Conservation (phyloP, 345 rosid genomes). For the Citrus australasica region DNA sequence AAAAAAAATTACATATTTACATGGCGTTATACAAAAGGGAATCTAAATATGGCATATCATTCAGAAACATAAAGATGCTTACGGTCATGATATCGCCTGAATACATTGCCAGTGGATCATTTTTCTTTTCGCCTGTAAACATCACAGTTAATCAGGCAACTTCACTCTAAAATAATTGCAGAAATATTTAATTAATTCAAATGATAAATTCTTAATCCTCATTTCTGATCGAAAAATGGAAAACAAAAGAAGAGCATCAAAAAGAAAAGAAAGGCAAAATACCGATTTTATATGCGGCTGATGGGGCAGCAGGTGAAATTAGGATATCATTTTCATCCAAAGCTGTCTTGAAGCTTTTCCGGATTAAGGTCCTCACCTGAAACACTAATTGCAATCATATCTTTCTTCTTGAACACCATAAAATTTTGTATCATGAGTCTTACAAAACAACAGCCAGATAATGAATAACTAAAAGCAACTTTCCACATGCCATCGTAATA, state of each 20-base stretch:
- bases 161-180: not conserved
- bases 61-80: conserved; percentile 15
- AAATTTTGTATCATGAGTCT: not conserved
- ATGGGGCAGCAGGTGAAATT: conserved; percentile 91
- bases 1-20: not conserved
- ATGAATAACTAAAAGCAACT: not conserved
- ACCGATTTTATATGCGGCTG: conserved; percentile 90
- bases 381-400: conserved; percentile 24
- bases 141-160: conserved; percentile 2
- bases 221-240: not conserved
- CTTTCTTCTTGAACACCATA: conserved; percentile 21
- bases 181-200: not conserved
- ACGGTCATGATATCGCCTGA: conserved; percentile 97
- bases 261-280: conserved; percentile 10
- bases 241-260: not conserved
- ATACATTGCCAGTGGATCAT: conserved; percentile 93
- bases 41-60: not conserved
- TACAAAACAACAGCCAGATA: not conserved
- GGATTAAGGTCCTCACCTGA: conserved; percentile 79
- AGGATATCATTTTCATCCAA: conserved; percentile 73
- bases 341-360: conserved; percentile 64
- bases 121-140: conserved; percentile 73
- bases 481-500: not conserved
- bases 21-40: not conserved
- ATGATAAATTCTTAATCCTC: not conserved